Evolutionary conservation across 1,284 basidiomycete genomes (phyloP).

Genomic region (Leccinum huronense): DNA sequence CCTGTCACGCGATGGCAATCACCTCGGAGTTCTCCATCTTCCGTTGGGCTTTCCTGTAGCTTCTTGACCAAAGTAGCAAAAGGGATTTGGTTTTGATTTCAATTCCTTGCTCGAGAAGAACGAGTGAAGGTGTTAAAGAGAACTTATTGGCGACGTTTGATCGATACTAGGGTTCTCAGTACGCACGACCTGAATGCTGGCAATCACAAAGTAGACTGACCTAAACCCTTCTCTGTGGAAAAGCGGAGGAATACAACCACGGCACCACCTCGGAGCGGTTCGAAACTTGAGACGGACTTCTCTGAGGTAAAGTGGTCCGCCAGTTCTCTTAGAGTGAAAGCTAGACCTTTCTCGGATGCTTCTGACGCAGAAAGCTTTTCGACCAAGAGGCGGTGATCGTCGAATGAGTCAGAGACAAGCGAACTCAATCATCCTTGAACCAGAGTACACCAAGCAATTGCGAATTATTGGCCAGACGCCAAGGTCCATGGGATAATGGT

Average conservation of each 20-base stretch:
- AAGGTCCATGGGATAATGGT: conserved; percentile 84
- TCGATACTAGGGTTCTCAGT: conserved; percentile 45
- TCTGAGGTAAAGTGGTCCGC: conserved; percentile 80
- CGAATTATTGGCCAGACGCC: conserved; percentile 91
- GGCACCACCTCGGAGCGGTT: conserved; percentile 90
- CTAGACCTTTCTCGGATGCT: conserved; percentile 65
- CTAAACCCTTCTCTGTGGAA: conserved; percentile 60
- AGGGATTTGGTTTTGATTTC: conserved; percentile 51
- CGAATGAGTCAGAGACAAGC: conserved; percentile 82
- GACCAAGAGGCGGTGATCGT: conserved; percentile 64
- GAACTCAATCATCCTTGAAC: conserved; percentile 92
- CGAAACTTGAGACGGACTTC: conserved; percentile 91
- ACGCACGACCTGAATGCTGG: conserved; percentile 3
- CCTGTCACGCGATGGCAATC: conserved; percentile 73
- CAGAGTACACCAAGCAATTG: conserved; percentile 86
- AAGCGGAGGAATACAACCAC: conserved; percentile 86
- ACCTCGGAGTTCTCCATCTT: conserved; percentile 95
- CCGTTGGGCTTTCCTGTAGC: conserved; percentile 86
- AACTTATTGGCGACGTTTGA: conserved; percentile 64
- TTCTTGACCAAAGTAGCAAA: conserved; percentile 88
- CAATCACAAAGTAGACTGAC: conserved; percentile 20
- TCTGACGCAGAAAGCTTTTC: conserved; percentile 54
- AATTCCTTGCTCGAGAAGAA: conserved; percentile 43
- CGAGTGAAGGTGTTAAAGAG: conserved; percentile 74
- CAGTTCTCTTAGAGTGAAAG: conserved; percentile 66